Evolutionary conservation across 164 flowering plant species (phyloP), one percentile per base, ranked within the genome.

Genomic region (Nymphaea thermarum): DNA sequence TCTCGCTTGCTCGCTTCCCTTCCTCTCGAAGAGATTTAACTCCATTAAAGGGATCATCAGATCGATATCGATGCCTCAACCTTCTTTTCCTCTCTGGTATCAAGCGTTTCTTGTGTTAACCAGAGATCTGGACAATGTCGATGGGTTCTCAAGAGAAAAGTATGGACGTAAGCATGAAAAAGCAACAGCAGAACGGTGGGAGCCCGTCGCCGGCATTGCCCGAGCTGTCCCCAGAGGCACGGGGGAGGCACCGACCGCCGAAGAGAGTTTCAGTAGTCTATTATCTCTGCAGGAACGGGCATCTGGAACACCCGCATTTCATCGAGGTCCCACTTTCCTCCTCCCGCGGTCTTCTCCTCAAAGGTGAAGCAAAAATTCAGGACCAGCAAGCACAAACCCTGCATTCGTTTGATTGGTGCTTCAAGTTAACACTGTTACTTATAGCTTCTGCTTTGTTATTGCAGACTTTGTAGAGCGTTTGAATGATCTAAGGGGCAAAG

Each of bases 221-320:
- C 7, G 87, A 91, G 0, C 88, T 84, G 79, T 43, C 4, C 8
- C 66, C 42, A 60, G 45, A 25, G 36, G 63, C 44, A 42, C 65
- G 8, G 18, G 65, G 43, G 51, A 60, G 18, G 53, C 62, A 8
- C 61, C 87, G 84, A 66, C 83, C 76, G 45, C 70, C 72, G 71
- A 73, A 83, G 44, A 95, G 78, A 67, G 92, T 90, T n/a, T 82
- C 91, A 0, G 97, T 95, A 47, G 87, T 95, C 63, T 95, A 95
- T 73, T 95, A 95, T 70, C 82, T 92, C 10, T 88, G 86, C 70
- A 75, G 94, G 43, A 92, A 90, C 75, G 82, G 86, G 3, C 97
- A 89, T 76, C 94, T 95, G 2, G 99, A 95, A 76, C 99, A 95
- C 72, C 99, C 98, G 43, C 99, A 95, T 78, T 92, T 91, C 80